Evolutionary conservation across 176 grass and related monocot species (phyloP).

Genomic region (Carex pumila): DNA sequence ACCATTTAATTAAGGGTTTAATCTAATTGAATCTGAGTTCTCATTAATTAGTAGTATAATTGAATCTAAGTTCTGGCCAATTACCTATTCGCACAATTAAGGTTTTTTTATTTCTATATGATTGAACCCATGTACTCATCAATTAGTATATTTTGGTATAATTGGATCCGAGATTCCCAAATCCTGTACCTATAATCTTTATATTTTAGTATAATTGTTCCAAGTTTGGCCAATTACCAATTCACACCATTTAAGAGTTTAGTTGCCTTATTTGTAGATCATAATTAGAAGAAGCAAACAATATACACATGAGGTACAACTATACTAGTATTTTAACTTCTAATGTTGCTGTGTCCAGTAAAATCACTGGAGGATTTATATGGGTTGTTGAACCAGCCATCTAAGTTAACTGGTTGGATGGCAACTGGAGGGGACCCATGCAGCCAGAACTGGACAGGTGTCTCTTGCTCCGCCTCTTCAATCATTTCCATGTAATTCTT

Average conservation of each 20-base stretch:
- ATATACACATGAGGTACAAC: neutral
- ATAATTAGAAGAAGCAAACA: neutral
- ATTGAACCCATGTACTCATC: too few species aligned
- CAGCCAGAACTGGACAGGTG: constrained; percentile 28
- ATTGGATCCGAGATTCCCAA: too few species aligned
- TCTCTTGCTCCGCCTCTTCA: constrained; percentile 51
- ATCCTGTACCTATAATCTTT: neutral
- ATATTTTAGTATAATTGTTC: neutral
- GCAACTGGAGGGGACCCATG: constrained; percentile 24
- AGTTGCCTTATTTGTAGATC: neutral
- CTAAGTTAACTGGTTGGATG: constrained; percentile 16
- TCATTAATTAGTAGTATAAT: too few species aligned
- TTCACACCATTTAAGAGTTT: neutral
- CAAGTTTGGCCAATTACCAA: neutral
- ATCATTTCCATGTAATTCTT: constrained; percentile 53
- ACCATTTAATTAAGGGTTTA: neutral
- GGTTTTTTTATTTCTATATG: too few species aligned
- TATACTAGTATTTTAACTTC: neutral
- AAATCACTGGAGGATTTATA: constrained; percentile 12
- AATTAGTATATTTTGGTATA: too few species aligned
- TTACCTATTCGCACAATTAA: too few species aligned
- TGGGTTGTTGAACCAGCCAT: constrained; percentile 6
- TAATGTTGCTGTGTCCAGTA: neutral
- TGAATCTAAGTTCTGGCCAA: too few species aligned
- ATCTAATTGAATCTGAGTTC: too few species aligned